These are phyloP conservation scores for Sphagnurus paluster DNA, from an alignment of 1,284 basidiomycete genomes.

Conservation along the genomic window DNA sequence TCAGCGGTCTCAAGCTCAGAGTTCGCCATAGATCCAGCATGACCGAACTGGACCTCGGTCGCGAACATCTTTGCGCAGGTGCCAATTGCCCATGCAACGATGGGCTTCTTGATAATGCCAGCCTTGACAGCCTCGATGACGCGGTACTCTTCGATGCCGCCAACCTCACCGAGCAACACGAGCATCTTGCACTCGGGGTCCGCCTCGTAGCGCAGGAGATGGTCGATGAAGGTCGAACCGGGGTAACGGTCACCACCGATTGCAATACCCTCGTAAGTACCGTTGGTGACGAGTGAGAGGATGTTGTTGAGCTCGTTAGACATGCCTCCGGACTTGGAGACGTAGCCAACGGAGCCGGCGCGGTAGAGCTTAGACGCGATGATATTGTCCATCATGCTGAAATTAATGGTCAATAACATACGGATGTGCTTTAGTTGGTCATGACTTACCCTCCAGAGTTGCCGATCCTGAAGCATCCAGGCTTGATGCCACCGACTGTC, in stretches of 20 bases:
- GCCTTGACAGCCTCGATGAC: conserved; percentile 97
- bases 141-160: conserved; percentile 98
- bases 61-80: conserved; percentile 99
- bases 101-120: conserved; percentile 95
- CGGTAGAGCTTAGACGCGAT: conserved; percentile 99
- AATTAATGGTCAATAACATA: conserved; percentile 11
- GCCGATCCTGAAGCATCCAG: conserved; percentile 99
- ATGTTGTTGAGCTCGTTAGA: conserved; percentile 99
- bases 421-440: conserved; percentile 1
- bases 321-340: conserved; percentile 99
- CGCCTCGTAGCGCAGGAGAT: conserved; percentile 95
- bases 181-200: conserved; percentile 99
- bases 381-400: conserved; percentile 99
- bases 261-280: conserved; percentile 99
- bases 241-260: conserved; percentile 99
- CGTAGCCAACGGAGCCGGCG: conserved; percentile 95
- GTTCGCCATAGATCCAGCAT: conserved; percentile 98
- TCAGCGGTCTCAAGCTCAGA: conserved; percentile 97
- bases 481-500: conserved; percentile 99
- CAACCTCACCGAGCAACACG: conserved; percentile 97
- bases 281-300: conserved; percentile 95
- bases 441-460: conserved; percentile 89
- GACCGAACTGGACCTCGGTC: conserved; percentile 99
- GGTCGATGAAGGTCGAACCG: conserved; percentile 98
- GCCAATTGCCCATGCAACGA: conserved; percentile 99